Base-by-base conservation (phyloP, 2,329 filamentous ascomycete species). In the Cercospora sp. region DNA sequence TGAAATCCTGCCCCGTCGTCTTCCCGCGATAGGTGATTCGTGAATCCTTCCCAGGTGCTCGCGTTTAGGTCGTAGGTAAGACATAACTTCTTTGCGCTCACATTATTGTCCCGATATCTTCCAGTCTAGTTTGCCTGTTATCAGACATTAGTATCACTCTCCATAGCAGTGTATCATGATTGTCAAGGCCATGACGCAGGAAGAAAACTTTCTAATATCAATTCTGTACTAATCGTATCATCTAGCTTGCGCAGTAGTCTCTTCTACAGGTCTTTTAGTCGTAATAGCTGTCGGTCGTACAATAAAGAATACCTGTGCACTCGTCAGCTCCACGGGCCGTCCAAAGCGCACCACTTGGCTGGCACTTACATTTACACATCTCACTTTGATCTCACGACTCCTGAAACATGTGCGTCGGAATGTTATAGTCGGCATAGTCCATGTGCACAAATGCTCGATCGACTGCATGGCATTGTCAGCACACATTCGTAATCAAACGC, bases 371-470 rank as follows among this genome's bases (percentile, higher is more conserved):
- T 12, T 13, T 24, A 24, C 21, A 51, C 45, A 5, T 24, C 21
- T 24, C 45, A 7, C 3, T 0, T 13, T 13, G 9, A 51, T 12
- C 21, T 70, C 66, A 70, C n/a, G 69, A 70, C 26, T 84, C 79
- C 74, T 85, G 83, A 69, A 79, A 77, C 82, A 85, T 82, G 73
- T 85, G 83, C 24, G 79, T 84, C 1, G 83, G 83, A 66, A 85
- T 69, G 70, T 85, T 85, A 68, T 82, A 85, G 49, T 79, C 78
- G 9, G 81, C 79, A 71, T 85, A 85, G 75, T 85, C 84, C 70
- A 84, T 79, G 72, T 85, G 84, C 66, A 85, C 84, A 74, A 85
- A 85, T 3, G 83, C 83, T 5, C 84, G 78, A 73, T 85, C 84
- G 10, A 95, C 75, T 76, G 65, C 10, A 32, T 26, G 5, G 10